Percentiles rank a stretch among this genome's conserved stretches.
phyloP scores from a whole-genome alignment of 192 early-diverging fungal genomes.

The Coemansia sp. region DNA sequence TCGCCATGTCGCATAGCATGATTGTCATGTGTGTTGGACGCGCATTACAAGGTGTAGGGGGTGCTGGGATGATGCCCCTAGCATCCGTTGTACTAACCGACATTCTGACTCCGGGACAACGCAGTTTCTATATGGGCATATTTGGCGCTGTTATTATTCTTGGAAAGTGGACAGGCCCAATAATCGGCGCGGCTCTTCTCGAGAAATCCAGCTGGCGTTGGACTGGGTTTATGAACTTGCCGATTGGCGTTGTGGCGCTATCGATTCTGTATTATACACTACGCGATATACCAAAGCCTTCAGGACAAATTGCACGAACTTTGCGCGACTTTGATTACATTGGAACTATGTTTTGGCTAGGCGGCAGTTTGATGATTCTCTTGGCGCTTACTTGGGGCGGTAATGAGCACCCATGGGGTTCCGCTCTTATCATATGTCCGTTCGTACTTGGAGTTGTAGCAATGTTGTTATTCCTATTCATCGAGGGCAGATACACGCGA shows the following conservation, averaged over 20 bases:
- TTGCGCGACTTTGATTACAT: slow-evolving; percentile 59
- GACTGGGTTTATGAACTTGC: slow-evolving; percentile 80
- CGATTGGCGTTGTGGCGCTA: slow-evolving; percentile 58
- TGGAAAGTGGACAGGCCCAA: slow-evolving; percentile 68
- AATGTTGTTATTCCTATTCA: slow-evolving; percentile 41
- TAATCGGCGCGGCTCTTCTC: slow-evolving; percentile 68
- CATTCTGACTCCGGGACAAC: slow-evolving; percentile 63
- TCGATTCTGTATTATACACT: slow-evolving; percentile 58
- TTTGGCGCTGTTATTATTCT: slow-evolving; percentile 62
- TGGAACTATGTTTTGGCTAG: slow-evolving; percentile 55
- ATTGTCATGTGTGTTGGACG: slow-evolving; percentile 63
- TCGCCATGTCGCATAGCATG: slow-evolving; percentile 34
- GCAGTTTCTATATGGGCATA: slow-evolving; percentile 69
- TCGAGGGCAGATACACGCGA: slow-evolving; percentile 62
- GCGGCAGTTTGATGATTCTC: slow-evolving; percentile 55
- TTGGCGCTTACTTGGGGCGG: slow-evolving; percentile 61
- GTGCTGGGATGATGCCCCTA: slow-evolving; percentile 65
- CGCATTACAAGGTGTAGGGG: slow-evolving; percentile 72
- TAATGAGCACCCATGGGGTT: slow-evolving; percentile 58
- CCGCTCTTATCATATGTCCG: slow-evolving; percentile 48
- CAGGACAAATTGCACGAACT: slow-evolving; percentile 51
- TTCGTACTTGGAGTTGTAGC: slow-evolving; percentile 46
- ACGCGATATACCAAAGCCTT: slow-evolving; percentile 54
- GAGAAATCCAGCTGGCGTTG: slow-evolving; percentile 63
- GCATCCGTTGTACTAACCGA: slow-evolving; percentile 75